Base-by-base conservation (phyloP, 1,284 basidiomycete species). In the Sporisorium exsertum region DNA sequence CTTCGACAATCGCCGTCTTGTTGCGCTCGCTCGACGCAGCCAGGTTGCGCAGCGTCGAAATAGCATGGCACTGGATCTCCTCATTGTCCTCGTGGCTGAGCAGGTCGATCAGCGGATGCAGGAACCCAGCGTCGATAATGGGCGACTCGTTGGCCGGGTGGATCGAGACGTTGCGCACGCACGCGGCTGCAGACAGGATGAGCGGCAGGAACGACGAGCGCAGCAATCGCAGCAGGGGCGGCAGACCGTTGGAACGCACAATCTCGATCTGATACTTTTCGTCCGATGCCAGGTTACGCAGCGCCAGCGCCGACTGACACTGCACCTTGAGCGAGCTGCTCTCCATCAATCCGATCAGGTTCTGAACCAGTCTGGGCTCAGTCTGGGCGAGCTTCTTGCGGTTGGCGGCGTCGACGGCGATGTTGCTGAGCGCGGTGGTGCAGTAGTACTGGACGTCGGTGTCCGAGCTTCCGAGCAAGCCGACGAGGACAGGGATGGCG, bases 381-480 rank as follows among this genome's bases (percentile, higher is more conserved):
- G 91, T 94, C 85, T 93, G 91, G 1, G 96, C 94, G 24, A 99
- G 89, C 87, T 97, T 97, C 89, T 96, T 97, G 75, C 96, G 90
- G 87, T 99, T 99, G 77, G 55, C 70, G 18, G 70, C 77, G 66
- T 85, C 84, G 64, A 85, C 84, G 57, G 97, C 97, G 81, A 99
- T 99, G 86, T 99, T 99, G 86, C 94, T 95, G 72, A 99, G 88
- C 0, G 97, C 97, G 26, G 97, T 99, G 7, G 97, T 99, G 87
- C 97, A 99, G 86, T 99, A 99, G 86, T 99, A 99, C 87, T 99
- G 97, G 2, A 99, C 97, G 86, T 99, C 96, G 22, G 96, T 99
- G 86, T 99, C 96, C 47, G 93, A 91, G n/a, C 94, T 96, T 85
- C 95, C 96, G 64, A 99, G 89, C 42, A 99, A 88, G 82, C 92